Evolutionary conservation across 2,329 filamentous ascomycete species (phyloP).

Genomic region (Fusarium longipes): DNA sequence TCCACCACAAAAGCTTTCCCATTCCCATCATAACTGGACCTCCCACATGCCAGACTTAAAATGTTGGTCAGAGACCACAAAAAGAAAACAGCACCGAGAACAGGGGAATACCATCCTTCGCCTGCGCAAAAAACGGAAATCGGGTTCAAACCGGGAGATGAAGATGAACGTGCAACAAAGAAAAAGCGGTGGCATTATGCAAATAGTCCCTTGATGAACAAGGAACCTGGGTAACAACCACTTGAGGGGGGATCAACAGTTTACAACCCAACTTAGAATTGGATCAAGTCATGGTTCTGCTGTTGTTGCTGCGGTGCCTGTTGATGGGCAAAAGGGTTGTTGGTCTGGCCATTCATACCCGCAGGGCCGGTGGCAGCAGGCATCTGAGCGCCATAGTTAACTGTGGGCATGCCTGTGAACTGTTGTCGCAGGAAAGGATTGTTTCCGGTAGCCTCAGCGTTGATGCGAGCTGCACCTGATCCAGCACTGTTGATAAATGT

Average conservation of each 20-base stretch:
- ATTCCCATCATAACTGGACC: slow-evolving; percentile 43
- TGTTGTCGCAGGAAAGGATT: slow-evolving; percentile 91
- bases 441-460: slow-evolving; percentile 77
- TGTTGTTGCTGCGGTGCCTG: slow-evolving; percentile 57
- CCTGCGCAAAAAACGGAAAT: slow-evolving; percentile 46
- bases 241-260: slow-evolving; percentile 2
- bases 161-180: slow-evolving; percentile 34
- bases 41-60: slow-evolving; percentile 40
- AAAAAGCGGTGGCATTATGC: slow-evolving; percentile 29
- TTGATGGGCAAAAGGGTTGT: slow-evolving; percentile 69
- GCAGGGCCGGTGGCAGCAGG: slow-evolving; percentile 68
- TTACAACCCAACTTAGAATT: slow-evolving; percentile 60
- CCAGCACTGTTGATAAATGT: slow-evolving; percentile 97
- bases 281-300: slow-evolving; percentile 70
- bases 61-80: slow-evolving; percentile 37
- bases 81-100: slow-evolving; percentile 43
- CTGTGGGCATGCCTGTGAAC: slow-evolving; percentile 79
- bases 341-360: slow-evolving; percentile 64
- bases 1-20: slow-evolving; percentile 44
- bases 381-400: slow-evolving; percentile 64
- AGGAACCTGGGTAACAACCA: slow-evolving; percentile 1
- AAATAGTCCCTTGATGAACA: slow-evolving; percentile 10
- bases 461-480: slow-evolving; percentile 77
- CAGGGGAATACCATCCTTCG: slow-evolving; percentile 48
- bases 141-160: slow-evolving; percentile 35